Conservation (phyloP, 2,329 filamentous ascomycete genomes). For the Neofusicoccum umdonicola region DNA sequence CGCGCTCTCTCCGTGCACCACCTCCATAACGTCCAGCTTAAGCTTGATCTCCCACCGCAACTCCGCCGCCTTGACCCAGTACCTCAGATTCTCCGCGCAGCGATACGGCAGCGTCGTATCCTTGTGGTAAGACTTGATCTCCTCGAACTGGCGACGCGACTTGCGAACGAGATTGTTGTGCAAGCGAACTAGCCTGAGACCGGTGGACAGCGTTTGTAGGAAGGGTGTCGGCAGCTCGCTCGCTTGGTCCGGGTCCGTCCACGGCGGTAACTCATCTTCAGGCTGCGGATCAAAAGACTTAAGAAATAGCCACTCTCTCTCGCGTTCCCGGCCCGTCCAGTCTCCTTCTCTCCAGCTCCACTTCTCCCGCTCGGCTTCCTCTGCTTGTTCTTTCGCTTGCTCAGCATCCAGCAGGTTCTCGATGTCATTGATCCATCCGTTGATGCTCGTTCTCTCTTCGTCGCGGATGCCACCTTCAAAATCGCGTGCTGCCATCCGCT, state of each 20-base stretch:
- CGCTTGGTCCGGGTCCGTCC: slow-evolving; percentile 57
- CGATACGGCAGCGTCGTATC: slow-evolving; percentile 95
- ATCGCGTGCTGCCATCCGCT: slow-evolving; percentile 83
- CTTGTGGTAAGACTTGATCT: slow-evolving; percentile 85
- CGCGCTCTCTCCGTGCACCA: slow-evolving; percentile 71
- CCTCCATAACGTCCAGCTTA: slow-evolving; percentile 77
- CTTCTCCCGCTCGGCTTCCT: slow-evolving; percentile 66
- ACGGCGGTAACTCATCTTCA: slow-evolving; percentile 62
- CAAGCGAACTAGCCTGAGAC: slow-evolving; percentile 75
- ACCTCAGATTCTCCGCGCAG: slow-evolving; percentile 87
- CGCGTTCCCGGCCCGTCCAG: slow-evolving; percentile 69
- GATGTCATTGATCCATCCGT: slow-evolving; percentile 76
- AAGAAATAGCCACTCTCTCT: slow-evolving; percentile 79
- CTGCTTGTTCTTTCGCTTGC: slow-evolving; percentile 71
- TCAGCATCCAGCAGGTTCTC: slow-evolving; percentile 74
- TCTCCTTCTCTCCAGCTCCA: slow-evolving; percentile 81
- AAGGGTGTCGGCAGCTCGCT: slow-evolving; percentile 67
- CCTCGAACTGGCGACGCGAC: slow-evolving; percentile 81
- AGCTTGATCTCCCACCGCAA: slow-evolving; percentile 86
- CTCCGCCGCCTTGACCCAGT: slow-evolving; percentile 95
- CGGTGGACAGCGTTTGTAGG: slow-evolving; percentile 70
- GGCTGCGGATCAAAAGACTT: slow-evolving; percentile 64
- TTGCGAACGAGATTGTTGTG: slow-evolving; percentile 87
- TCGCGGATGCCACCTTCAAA: slow-evolving; percentile 79
- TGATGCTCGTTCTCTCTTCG: slow-evolving; percentile 74